A percentile compares a stretch with the other conserved stretches of the same genome.
phyloP scores from a whole-genome alignment of 2,329 filamentous ascomycete species.

The Sporothrix pseudoabietina region DNA sequence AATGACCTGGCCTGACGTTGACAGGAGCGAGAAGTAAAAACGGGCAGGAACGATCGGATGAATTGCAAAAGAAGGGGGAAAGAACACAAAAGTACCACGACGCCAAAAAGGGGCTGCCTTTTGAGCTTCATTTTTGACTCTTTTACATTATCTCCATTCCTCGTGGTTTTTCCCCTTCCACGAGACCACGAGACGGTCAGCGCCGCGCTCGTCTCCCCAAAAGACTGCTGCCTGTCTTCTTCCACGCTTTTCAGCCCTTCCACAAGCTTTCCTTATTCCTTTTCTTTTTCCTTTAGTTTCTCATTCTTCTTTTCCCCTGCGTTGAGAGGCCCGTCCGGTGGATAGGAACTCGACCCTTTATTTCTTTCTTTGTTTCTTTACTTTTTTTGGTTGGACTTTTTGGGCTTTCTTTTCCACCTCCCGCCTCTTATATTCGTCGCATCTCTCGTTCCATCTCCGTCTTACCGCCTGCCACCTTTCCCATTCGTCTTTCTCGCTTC shows the following conservation, averaged over 20 bases:
- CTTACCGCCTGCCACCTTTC: slow-evolving; percentile 3
- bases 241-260: neutral
- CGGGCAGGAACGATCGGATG: slow-evolving; percentile 12
- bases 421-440: slow-evolving; percentile 9
- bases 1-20: neutral
- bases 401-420: neutral
- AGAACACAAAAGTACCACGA: slow-evolving; percentile 17
- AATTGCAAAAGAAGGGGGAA: neutral
- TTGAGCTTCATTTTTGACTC: neutral
- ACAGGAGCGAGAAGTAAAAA: neutral
- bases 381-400: neutral
- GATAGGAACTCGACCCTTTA: slow-evolving; percentile 15
- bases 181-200: slow-evolving; percentile 7
- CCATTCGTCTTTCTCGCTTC: slow-evolving; percentile 7
- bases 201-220: neutral
- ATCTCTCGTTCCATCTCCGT: neutral
- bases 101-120: slow-evolving; percentile 20
- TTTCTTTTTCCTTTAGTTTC: neutral
- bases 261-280: neutral
- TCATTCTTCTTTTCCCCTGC: neutral
- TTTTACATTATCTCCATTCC: slow-evolving; percentile 13
- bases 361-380: slow-evolving; percentile 11
- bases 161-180: slow-evolving; percentile 15
- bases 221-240: neutral
- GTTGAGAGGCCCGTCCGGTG: neutral